Percentiles rank a stretch among this genome's conserved stretches.
phyloP scores from a whole-genome alignment of 768 basidiomycete genomes.

The Phaffia tasmanica region DNA sequence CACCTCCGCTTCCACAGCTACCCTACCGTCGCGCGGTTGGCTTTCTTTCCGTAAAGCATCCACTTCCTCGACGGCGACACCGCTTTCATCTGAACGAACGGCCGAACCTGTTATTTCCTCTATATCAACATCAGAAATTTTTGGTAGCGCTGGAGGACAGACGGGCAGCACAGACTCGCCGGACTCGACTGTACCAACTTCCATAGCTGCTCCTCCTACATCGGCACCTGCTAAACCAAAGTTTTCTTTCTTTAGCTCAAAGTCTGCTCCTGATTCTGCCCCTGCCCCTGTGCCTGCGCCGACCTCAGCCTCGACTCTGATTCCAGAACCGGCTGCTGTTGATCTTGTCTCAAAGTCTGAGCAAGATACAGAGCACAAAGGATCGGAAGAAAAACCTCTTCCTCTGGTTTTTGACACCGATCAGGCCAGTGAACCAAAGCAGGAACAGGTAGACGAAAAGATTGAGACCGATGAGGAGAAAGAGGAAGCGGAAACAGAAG shows the following conservation, averaged over 20 bases:
- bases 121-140: not conserved
- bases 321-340: not conserved
- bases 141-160: not conserved
- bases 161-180: not conserved
- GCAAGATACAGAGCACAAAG: not conserved
- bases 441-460: not conserved
- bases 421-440: not conserved
- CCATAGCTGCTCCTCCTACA: not conserved
- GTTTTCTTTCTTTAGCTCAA: conserved; percentile 7
- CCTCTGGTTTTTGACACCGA: not conserved
- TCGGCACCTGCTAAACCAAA: not conserved
- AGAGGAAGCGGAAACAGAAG: not conserved
- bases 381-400: not conserved
- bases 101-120: not conserved
- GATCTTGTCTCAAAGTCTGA: not conserved
- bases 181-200: not conserved
- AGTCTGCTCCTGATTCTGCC: not conserved
- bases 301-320: not conserved
- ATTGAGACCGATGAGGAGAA: not conserved
- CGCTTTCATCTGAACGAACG: not conserved
- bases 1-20: not conserved
- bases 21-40: not conserved
- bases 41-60: not conserved
- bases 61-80: not conserved
- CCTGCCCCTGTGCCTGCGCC: not conserved